phyloP scores from a whole-genome alignment of 2,329 filamentous ascomycete species.

The Ophiosphaerella herpotricha region DNA sequence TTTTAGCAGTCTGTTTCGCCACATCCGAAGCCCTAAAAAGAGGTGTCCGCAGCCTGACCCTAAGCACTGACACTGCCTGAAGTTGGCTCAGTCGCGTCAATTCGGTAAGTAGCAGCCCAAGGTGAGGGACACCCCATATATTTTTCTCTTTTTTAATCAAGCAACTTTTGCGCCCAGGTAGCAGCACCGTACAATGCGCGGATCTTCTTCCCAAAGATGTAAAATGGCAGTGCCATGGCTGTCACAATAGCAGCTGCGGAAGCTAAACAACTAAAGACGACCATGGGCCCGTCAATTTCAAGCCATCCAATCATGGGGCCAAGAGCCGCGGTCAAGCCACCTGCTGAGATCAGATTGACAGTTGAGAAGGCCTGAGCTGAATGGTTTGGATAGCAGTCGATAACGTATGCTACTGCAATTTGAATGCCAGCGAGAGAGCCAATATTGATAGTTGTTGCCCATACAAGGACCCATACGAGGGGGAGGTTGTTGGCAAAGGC shows the following conservation, averaged over 20 bases:
- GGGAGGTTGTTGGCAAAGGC: conserved; percentile 8
- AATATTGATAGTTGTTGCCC: conserved; percentile 10
- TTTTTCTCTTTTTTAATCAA: conserved; percentile 7
- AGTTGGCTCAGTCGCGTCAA: too few species aligned
- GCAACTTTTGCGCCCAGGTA: conserved; percentile 10
- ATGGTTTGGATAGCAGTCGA: conserved; percentile 17
- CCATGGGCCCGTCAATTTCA: not conserved
- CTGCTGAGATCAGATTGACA: conserved; percentile 12
- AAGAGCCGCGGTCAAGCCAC: conserved; percentile 1
- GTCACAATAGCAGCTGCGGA: conserved; percentile 5
- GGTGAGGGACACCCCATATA: not conserved
- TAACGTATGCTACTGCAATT: conserved; percentile 14
- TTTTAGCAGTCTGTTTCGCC: not conserved
- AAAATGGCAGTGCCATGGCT: conserved; percentile 6
- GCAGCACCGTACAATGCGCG: conserved; percentile 15
- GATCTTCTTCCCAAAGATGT: conserved; percentile 18
- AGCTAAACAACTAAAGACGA: conserved; percentile 8
- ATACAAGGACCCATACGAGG: conserved; percentile 14
- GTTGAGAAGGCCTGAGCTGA: conserved; percentile 14
- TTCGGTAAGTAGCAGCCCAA: not conserved
- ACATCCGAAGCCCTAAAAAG: not conserved
- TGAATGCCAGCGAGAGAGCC: conserved; percentile 9
- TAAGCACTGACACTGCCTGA: too few species aligned
- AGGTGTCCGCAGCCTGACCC: not conserved
- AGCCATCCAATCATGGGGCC: conserved; percentile 11